These are phyloP conservation scores for Gentiana macrophylla DNA, from an alignment of 257 asterid species.

Conservation along the genomic window DNA sequence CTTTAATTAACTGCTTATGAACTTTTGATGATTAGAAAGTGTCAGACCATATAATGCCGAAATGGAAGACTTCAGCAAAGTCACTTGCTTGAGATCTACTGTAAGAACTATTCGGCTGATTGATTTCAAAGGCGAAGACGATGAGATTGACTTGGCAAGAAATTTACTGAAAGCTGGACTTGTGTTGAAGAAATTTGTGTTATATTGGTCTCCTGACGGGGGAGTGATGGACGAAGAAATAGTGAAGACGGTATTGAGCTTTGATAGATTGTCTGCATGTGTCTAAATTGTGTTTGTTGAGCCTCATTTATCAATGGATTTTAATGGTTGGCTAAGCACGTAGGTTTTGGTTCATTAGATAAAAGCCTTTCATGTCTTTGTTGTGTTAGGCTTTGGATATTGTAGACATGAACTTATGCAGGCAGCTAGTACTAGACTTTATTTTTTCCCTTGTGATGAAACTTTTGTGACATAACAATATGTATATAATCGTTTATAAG, in stretches of 20 bases:
- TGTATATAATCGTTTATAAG: too few species aligned
- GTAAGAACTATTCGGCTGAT: background rate
- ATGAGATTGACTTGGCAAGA: constrained; percentile 9
- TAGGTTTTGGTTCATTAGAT: too few species aligned
- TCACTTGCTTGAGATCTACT: constrained; percentile 3
- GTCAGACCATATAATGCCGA: background rate
- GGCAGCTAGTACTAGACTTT: too few species aligned
- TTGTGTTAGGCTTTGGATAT: too few species aligned
- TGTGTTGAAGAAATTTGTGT: background rate
- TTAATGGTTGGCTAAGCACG: too few species aligned
- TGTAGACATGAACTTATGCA: too few species aligned
- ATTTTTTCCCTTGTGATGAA: too few species aligned
- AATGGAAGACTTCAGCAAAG: constrained; percentile 1
- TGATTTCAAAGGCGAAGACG: background rate
- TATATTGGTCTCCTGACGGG: background rate
- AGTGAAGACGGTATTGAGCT: background rate
- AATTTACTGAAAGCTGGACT: constrained; percentile 1
- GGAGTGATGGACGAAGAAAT: background rate
- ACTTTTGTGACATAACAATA: too few species aligned
- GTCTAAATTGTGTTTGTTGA: background rate
- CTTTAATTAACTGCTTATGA: too few species aligned
- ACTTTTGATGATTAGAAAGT: background rate
- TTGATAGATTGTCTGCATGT: constrained; percentile 1
- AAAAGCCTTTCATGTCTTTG: too few species aligned
- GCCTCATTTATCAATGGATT: too few species aligned